phyloP scores from a whole-genome alignment of 495 filamentous ascomycete genomes.

The Achaetomiella virescens region DNA sequence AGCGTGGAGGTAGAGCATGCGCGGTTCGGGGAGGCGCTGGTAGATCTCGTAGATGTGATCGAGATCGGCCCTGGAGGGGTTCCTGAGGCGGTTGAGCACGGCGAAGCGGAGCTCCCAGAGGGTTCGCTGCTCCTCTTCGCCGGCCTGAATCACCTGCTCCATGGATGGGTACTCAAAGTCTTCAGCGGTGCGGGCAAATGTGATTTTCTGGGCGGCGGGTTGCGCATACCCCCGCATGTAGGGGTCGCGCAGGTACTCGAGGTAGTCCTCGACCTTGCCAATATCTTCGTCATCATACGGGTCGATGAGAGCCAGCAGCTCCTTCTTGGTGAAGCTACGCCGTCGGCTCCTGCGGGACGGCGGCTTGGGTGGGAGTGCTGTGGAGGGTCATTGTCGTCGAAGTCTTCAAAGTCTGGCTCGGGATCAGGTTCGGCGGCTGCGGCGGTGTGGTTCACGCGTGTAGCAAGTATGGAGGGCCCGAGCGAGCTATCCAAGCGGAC shows the following conservation, averaged over 20 bases:
- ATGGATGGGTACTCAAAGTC: conserved; percentile 42
- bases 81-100: conserved; percentile 28
- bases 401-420: conserved; percentile 1
- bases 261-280: conserved; percentile 40
- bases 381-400: background rate
- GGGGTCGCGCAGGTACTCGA: conserved; percentile 39
- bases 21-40: conserved; percentile 47
- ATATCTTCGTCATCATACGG: conserved; percentile 36
- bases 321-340: conserved; percentile 25
- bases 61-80: conserved; percentile 27
- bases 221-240: conserved; percentile 44
- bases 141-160: conserved; percentile 24
- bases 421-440: conserved; percentile 6
- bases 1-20: conserved; percentile 57
- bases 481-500: conserved; percentile 16
- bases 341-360: background rate
- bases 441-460: conserved; percentile 14
- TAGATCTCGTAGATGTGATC: conserved; percentile 40
- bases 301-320: conserved; percentile 45
- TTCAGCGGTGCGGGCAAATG: conserved; percentile 38
- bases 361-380: background rate
- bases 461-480: conserved; percentile 10
- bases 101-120: conserved; percentile 31
- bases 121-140: conserved; percentile 17
- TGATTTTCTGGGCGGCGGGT: conserved; percentile 36